Evolutionary conservation across 192 early-diverging fungal genomes (phyloP), one percentile per base, ranked within the genome.

Genomic region (Dispira parvispora): DNA sequence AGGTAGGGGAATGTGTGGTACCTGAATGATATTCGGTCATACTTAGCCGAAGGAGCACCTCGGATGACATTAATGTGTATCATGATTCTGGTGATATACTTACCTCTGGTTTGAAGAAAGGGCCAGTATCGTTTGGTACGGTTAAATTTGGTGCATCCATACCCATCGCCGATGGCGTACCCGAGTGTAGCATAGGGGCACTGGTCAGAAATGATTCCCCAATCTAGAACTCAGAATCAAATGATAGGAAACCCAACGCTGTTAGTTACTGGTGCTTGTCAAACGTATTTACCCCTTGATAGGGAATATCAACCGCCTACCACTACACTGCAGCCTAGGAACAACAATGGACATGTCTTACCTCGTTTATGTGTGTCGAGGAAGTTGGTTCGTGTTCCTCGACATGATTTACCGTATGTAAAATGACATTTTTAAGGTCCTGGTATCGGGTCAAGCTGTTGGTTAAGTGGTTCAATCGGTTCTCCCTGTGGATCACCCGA

Each of bases 381-480:
- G 21, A 20, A 52, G 26, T 20, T 28, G n/a, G 32, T 38, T 42
- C 55, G 1, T 26, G n/a, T n/a, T 57, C 55, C 21, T 27, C 55
- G 8, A 42, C 55, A 32, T 57, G 55, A 27, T 57, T 38, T 38
- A 57, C 42, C 55, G 58, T 61, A 25, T 61, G 58, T 44, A 61
- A 45, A 43, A 61, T 61, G n/a, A 61, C 58, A 44, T 45, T 61
- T 44, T 61, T 61, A 14, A 61, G 42, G 42, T 61, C 58, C 42
- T 61, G 38, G 43, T 61, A 61, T 6, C 58, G 58, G n/a, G 43
- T 43, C 28, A 61, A 25, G 16, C 28, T 57, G 13, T 57, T 38
- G 8, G 55, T 32, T 18, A 57, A 11, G 8, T 57, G 55, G 55
- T 16, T 27, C 28, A 57, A 8, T 27, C 38, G 23, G 28, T 28